Conservation (phyloP, 257 asterid genomes). For the Solanum tarijense region DNA sequence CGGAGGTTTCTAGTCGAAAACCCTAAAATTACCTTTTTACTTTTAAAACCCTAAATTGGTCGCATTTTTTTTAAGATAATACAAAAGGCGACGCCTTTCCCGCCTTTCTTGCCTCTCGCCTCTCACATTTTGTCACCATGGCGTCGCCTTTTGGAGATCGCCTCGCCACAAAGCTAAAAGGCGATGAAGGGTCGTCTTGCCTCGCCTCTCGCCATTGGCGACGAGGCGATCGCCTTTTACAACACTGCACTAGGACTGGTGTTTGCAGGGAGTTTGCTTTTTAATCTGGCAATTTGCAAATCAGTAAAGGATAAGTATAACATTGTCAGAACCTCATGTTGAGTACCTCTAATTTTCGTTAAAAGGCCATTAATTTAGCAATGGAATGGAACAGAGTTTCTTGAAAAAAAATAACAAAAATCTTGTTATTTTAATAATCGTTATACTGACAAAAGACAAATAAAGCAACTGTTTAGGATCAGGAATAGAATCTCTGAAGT, state of each 20-base stretch:
- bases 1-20: too few species aligned
- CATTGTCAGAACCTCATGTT: neutral
- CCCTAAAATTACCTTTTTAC: too few species aligned
- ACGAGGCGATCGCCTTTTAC: too few species aligned
- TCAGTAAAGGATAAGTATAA: neutral
- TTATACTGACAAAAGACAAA: neutral
- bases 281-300: neutral
- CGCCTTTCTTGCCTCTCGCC: too few species aligned
- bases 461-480: neutral
- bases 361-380: neutral
- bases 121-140: too few species aligned
- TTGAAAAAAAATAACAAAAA: neutral
- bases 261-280: neutral
- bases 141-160: too few species aligned
- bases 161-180: too few species aligned
- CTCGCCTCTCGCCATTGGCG: too few species aligned
- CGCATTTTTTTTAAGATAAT: too few species aligned
- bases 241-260: neutral
- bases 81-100: too few species aligned
- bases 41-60: too few species aligned
- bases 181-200: too few species aligned
- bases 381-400: neutral
- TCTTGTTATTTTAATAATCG: neutral
- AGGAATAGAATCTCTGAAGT: neutral
- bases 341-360: neutral